Base-by-base conservation (phyloP, 2,329 filamentous ascomycete species). In the Scleromitrula shiraiana region DNA sequence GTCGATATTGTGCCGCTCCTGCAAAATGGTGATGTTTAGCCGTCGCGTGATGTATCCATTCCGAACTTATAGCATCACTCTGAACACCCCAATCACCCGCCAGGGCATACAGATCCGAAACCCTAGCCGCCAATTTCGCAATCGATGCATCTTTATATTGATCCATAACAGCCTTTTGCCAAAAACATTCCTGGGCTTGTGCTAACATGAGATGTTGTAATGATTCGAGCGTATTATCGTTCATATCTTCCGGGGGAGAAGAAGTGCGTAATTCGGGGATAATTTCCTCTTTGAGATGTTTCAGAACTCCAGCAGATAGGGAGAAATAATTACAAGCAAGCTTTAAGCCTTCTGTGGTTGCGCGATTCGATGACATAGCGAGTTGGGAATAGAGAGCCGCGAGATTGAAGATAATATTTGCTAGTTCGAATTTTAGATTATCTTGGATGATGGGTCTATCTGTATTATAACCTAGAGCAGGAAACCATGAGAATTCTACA, bases 1-100 rank as follows among this genome's bases (percentile, higher is more conserved):
- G 88, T 12, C 93, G 76, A 59, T 91, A 97, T 64, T 98, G 93
- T 0, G 93, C 93, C 0, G 93, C 93, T 0, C 88, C 91, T 1
- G 91, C 90, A 68, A 98, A 97, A 66, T 97, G 93, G 62, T 96
- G 87, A 62, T 97, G 90, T 65, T 97, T 98, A 5, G 91, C 93
- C 22, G 86, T 90, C 77, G 94, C 90, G 64, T 97, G 91, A 66
- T 97, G 91, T 58, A 98, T 96, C 93, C 91, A 97, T 53, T 93
- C 86, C 48, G 85, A 90, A 64, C 87, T 93, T 56, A 97, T 83
- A 14, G 87, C 83, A 60, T 95, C 83, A 53, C 89, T 95, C 65
- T 89, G 88, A 63, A 94, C 82, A 8, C 88, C 90, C 54, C 83
- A 84, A 58, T 96, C 91, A 6, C 86, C 83, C 0, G 90, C 88